These are phyloP conservation scores for Prunus padus DNA, from an alignment of 306 rosid species.

Conservation along the genomic window DNA sequence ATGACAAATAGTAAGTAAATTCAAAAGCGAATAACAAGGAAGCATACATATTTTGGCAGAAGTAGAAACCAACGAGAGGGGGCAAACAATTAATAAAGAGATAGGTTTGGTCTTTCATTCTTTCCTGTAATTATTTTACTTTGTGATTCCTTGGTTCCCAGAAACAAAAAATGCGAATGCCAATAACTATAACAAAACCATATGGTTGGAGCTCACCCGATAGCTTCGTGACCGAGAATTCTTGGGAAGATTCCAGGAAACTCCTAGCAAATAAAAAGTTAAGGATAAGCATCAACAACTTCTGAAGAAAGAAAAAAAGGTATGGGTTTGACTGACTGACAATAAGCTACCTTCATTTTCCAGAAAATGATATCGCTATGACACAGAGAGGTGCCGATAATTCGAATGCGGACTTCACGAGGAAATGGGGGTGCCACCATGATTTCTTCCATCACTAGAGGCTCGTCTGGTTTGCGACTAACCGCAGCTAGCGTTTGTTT, in stretches of 20 bases:
- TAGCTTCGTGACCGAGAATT: constrained; percentile 86
- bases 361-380: constrained; percentile 75
- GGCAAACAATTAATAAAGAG: background rate
- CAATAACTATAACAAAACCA: background rate
- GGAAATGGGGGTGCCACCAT: constrained; percentile 80
- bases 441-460: constrained; percentile 65
- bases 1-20: too few relatives aligned
- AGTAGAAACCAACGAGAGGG: too few relatives aligned
- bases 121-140: background rate
- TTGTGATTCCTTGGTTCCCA: background rate
- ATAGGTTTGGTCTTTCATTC: background rate
- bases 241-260: constrained; percentile 66
- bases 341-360: constrained; percentile 57
- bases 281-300: background rate
- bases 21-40: too few relatives aligned
- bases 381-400: constrained; percentile 73
- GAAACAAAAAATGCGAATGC: too few relatives aligned
- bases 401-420: constrained; percentile 63
- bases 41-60: too few relatives aligned
- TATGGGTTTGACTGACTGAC: too few relatives aligned
- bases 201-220: constrained; percentile 50
- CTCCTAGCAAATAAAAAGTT: constrained; percentile 33
- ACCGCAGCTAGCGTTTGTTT: constrained; percentile 54
- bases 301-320: background rate
- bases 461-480: constrained; percentile 57